Base-by-base conservation (phyloP, 805 yeast genomes). In the Pichia membranifaciens region DNA sequence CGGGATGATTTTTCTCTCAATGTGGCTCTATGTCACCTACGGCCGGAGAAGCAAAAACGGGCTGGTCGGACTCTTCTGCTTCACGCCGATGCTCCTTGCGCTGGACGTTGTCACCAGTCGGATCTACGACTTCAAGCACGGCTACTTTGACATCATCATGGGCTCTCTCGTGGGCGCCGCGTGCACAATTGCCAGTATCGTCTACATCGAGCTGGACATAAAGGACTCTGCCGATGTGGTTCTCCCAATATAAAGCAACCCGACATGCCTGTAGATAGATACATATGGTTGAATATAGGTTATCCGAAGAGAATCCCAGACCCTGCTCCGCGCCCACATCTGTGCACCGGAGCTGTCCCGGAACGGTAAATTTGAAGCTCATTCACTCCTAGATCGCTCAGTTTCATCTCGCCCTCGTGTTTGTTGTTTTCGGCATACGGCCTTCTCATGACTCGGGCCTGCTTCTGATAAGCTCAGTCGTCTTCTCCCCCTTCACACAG, bases 51-150 rank as follows among this genome's bases (percentile, higher is more conserved):
- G 17, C 4, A 28, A 33, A 5, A 44, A 41, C 31, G 34, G 41
- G n/a, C 5, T 46, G 8, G 15, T 45, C 3, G 45, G 52, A 12
- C 32, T 59, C 22, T 28, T 58, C 10, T 55, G 52, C 29, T 58
- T 66, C 12, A 22, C 72, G 15, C 91, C 91, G 1, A 56, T 48
- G 1, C 18, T 52, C 4, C 9, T 52, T 10, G 48, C 49, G 13
- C 18, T 52, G 10, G 55, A 52, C 25, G 40, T 52, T 12, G 44
- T 29, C 3, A 47, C 53, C n/a, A 78, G 90, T 44, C 74, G 98
- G 54, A 84, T 95, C 1, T 82, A 84, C 55, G 98, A 91, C 66
- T 90, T 89, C 65, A 76, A 96, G 62, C 98, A 93, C 60, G 96
- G 89, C 65, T 87, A 83, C 59, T 69, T 82, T 17, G 98, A 93